phyloP scores from a whole-genome alignment of 2,329 filamentous ascomycete species.

The Bipolaris victoriae region DNA sequence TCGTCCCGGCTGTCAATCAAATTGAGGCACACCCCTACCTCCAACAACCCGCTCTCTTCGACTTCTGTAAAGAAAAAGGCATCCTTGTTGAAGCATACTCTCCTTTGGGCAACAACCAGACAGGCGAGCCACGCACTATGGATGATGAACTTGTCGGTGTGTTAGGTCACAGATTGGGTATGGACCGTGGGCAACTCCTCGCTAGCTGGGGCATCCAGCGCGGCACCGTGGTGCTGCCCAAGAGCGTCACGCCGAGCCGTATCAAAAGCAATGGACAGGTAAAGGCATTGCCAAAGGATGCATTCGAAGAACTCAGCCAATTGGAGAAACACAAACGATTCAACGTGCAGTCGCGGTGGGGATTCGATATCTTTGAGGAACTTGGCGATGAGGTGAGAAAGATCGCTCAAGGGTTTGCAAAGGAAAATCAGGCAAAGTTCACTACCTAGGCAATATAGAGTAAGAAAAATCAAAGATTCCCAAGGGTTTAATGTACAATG shows the following conservation, averaged over 20 bases:
- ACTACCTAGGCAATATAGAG: constrained; percentile 1
- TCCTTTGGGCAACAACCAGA: constrained; percentile 68
- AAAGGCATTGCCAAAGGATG: constrained; percentile 71
- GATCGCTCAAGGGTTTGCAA: constrained; percentile 24
- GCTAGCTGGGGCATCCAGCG: constrained; percentile 79
- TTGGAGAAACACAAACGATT: constrained; percentile 35
- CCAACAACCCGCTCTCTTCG: constrained; percentile 57
- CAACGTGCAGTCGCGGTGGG: constrained; percentile 33
- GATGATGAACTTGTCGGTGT: constrained; percentile 44
- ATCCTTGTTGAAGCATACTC: constrained; percentile 77
- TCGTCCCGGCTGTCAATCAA: constrained; percentile 75
- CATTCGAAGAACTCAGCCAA: constrained; percentile 67
- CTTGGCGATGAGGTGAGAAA: constrained; percentile 26
- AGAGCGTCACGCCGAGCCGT: constrained; percentile 73
- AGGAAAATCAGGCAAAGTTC: constrained; percentile 32
- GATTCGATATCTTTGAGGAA: constrained; percentile 36
- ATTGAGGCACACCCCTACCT: constrained; percentile 71
- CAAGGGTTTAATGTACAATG: too few relatives aligned
- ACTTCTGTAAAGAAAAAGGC: constrained; percentile 71
- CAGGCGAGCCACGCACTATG: constrained; percentile 63
- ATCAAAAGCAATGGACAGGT: constrained; percentile 74
- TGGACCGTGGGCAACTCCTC: constrained; percentile 74
- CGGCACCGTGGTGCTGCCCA: constrained; percentile 82
- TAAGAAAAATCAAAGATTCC: too few relatives aligned
- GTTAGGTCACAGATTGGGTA: constrained; percentile 56